Percentiles rank a stretch among this genome's conserved stretches.
Conservation (phyloP, 768 basidiomycete species). For the Suillus lakei region DNA sequence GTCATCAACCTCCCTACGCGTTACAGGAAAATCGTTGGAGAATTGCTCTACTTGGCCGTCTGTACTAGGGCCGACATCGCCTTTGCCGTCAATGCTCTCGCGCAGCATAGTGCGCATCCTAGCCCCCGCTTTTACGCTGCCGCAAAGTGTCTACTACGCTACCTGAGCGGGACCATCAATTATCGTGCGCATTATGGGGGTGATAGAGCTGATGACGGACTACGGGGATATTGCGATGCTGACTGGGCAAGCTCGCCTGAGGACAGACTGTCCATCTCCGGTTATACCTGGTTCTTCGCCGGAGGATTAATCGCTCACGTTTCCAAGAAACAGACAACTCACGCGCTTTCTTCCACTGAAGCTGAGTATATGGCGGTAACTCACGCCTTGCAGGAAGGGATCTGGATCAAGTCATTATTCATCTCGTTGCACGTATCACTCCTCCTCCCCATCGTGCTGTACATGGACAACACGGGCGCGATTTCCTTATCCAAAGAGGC, state of each 20-base stretch:
- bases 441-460: background rate
- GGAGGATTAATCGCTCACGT: slow-evolving; percentile 16
- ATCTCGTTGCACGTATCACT: background rate
- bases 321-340: slow-evolving; percentile 19
- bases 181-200: slow-evolving; percentile 17
- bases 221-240: slow-evolving; percentile 16
- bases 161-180: slow-evolving; percentile 29
- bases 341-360: slow-evolving; percentile 26
- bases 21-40: background rate
- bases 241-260: slow-evolving; percentile 15
- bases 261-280: slow-evolving; percentile 19
- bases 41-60: slow-evolving; percentile 14
- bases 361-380: slow-evolving; percentile 30
- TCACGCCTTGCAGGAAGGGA: background rate
- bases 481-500: background rate
- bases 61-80: slow-evolving; percentile 40
- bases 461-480: background rate
- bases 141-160: slow-evolving; percentile 27
- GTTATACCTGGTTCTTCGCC: slow-evolving; percentile 28
- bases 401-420: too few relatives aligned
- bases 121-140: slow-evolving; percentile 25
- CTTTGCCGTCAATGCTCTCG: slow-evolving; percentile 33
- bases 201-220: background rate
- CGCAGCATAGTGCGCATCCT: slow-evolving; percentile 36
- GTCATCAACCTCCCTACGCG: background rate